Base-by-base conservation (phyloP, 768 basidiomycete species). In the Termitomyces sp. region DNA sequence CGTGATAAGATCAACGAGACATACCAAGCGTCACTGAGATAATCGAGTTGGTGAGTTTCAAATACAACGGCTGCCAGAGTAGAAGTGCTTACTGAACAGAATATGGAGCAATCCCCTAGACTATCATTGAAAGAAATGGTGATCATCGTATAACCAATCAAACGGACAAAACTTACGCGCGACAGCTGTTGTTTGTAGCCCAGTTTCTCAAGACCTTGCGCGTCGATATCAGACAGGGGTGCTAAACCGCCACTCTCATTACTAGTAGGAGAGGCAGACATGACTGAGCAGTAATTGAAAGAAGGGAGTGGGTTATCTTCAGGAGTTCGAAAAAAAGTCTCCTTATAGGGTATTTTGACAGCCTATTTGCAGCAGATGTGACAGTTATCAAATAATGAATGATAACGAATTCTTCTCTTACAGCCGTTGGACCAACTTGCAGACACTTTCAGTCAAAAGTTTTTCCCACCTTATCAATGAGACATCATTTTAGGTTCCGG, bases 141-240 rank as follows among this genome's bases (percentile, higher is more conserved):
- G 26, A 36, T 12, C n/a, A 27, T 20, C 16, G 5, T n/a, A 2
- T 2, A 3, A 22, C 18, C 24, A 46, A 8, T 3, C 39, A 20
- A 49, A 13, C 9, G 39, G 16, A 3, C 8, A 48, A 5, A 12
- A 54, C 69, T n/a, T 61, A 83, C 84, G 59, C 81, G 72, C 1
- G 75, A 73, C 68, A 85, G 72, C 62, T 84, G 81, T 58, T 84
- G 80, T 51, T 72, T 71, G 66, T 85, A 85, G 1, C 83, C 83
- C 49, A 85, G 69, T 56, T 77, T 75, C 65, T 82, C 70, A n/a
- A 82, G 64, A 29, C 72, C 75, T 55, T 74, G 66, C 22, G 64
- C 70, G 10, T 58, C 62, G n/a, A 53, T 4, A 34, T 55, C 29
- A 36, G 39, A 8, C 34, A 24, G 3, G 8, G 16, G 22, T 37